These are phyloP conservation scores for Pleurotus giganteus DNA, from an alignment of 768 basidiomycete species.

Conservation along the genomic window DNA sequence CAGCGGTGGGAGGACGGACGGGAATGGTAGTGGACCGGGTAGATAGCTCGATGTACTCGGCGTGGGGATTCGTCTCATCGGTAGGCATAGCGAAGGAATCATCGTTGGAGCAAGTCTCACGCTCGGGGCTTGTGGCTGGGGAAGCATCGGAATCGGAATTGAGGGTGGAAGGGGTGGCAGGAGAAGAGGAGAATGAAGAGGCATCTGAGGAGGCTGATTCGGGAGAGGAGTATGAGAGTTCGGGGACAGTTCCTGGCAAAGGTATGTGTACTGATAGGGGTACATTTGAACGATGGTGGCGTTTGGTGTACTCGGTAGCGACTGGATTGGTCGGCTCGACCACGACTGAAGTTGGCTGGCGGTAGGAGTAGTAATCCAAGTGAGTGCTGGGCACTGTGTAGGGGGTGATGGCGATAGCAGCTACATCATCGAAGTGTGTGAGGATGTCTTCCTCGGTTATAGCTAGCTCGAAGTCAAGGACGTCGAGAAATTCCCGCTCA, in stretches of 20 bases:
- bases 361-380: slow-evolving; percentile 14
- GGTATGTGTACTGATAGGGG: slow-evolving; percentile 16
- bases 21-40: slow-evolving; percentile 13
- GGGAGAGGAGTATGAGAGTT: slow-evolving; percentile 40
- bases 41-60: slow-evolving; percentile 10
- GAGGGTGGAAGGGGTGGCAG: slow-evolving; percentile 16
- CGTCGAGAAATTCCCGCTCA: slow-evolving; percentile 79
- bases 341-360: slow-evolving; percentile 17
- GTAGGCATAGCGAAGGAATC: slow-evolving; percentile 17
- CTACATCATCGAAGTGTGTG: slow-evolving; percentile 42
- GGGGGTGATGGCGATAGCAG: slow-evolving; percentile 19
- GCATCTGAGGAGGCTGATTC: slow-evolving; percentile 34
- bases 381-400: slow-evolving; percentile 21
- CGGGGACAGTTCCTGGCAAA: slow-evolving; percentile 31
- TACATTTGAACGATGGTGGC: slow-evolving; percentile 16
- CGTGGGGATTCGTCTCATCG: slow-evolving; percentile 11
- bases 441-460: slow-evolving; percentile 66
- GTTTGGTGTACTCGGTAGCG: slow-evolving; percentile 12
- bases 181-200: slow-evolving; percentile 20
- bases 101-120: slow-evolving; percentile 21
- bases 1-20: slow-evolving; percentile 14
- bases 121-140: slow-evolving; percentile 20
- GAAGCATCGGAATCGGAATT: slow-evolving; percentile 14
- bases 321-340: slow-evolving; percentile 9
- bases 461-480: slow-evolving; percentile 72